Base-by-base conservation (phyloP, 768 basidiomycete species). In the Leccinum imitatum region DNA sequence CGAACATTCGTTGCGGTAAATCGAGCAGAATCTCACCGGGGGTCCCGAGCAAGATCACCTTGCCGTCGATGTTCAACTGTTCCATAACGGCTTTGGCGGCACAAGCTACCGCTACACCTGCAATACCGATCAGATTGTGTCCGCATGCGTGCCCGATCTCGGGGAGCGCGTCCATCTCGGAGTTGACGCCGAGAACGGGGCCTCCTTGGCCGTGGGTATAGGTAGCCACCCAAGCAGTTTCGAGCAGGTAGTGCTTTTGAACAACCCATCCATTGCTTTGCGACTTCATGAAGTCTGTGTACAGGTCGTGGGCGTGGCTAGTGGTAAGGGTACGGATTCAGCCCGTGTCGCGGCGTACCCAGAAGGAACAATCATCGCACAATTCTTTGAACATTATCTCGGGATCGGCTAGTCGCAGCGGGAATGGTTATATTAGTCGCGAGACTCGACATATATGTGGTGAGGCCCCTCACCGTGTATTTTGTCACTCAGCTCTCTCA, bases 71-170 rank as follows among this genome's bases (percentile, higher is more conserved):
- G 61, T 86, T 72, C 62, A 86, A 80, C 56, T 82, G 76, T 57
- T 86, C 74, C 60, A 93, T 74, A 1, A 83, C 87, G 6, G 79
- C 79, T 67, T 84, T 87, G n/a, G 88, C 79, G 0, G 86, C 87
- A 56, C 84, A 79, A 0, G 90, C 87, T 27, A 90, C 81, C 2
- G 86, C 89, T 13, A 92, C 86, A 4, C 90, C 90, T 57, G 79
- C 65, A 23, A 92, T 89, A 1, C 87, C 90, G 54, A 93, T 93
- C 52, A 93, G 76, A 65, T 93, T 93, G 68, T 93, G 91, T 3
- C 91, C 91, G 66, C 91, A 93, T 1, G 87, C 89, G 63, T 90
- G 89, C 0, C 89, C 85, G 41, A 87, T 77, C 0, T 82, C 76
- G 17, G 73, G 73, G 11, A 88, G 75, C 1, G 87, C 87, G 57